A percentile compares a stretch with the other conserved stretches of the same genome.
Evolutionary conservation across 805 yeast species (phyloP).

Genomic region (Danielia reshetovae): DNA sequence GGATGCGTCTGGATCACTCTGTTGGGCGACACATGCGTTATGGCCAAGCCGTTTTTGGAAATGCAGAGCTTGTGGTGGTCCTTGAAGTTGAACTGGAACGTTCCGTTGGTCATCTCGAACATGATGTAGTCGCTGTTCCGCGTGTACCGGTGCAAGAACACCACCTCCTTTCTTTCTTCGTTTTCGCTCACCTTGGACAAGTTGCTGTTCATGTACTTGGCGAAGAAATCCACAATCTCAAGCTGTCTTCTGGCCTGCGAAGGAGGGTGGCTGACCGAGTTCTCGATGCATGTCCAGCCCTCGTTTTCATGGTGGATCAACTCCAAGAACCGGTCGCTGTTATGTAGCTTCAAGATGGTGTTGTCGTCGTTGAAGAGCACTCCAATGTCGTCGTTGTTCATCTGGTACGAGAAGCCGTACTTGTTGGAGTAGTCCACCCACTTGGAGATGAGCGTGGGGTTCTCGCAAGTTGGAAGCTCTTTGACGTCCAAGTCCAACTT

Average conservation of each 20-base stretch:
- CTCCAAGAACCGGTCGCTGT: constrained; percentile 63
- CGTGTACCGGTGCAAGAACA: constrained; percentile 77
- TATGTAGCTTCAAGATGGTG: constrained; percentile 68
- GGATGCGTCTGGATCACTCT: constrained; percentile 68
- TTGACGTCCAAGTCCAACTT: constrained; percentile 24
- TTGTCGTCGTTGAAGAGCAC: constrained; percentile 84
- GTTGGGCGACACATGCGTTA: constrained; percentile 79
- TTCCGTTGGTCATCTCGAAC: constrained; percentile 92
- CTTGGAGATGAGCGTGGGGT: constrained; percentile 76
- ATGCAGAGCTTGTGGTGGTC: constrained; percentile 90
- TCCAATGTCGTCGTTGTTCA: constrained; percentile 86
- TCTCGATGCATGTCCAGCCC: constrained; percentile 46
- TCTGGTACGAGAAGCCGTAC: constrained; percentile 91
- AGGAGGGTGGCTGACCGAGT: constrained; percentile 41
- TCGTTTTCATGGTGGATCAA: constrained; percentile 43
- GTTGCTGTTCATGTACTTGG: constrained; percentile 88
- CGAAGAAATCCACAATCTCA: constrained; percentile 83
- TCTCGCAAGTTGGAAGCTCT: constrained; percentile 43
- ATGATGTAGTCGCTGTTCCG: constrained; percentile 77
- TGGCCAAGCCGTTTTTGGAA: constrained; percentile 67
- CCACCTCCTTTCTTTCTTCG: constrained; percentile 58
- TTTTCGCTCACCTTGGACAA: constrained; percentile 74
- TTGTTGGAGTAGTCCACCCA: constrained; percentile 98
- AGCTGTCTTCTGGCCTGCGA: constrained; percentile 61
- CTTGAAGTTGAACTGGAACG: constrained; percentile 89